Base-by-base conservation (phyloP, 164 flowering plant genomes). In the Berberis thunbergii region DNA sequence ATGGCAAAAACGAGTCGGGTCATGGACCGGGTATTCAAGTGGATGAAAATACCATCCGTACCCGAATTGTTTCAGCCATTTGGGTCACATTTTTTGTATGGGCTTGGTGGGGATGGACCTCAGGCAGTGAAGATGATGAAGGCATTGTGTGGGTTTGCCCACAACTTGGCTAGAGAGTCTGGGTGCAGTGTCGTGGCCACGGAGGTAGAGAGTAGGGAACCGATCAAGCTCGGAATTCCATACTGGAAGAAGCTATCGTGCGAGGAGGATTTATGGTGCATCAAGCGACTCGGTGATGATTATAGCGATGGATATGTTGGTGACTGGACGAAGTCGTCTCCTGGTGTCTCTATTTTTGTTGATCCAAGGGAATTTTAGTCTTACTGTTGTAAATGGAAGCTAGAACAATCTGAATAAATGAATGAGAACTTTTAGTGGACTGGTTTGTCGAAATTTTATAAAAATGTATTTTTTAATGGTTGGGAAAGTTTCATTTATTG, bases 231-330 rank as follows among this genome's bases (percentile, higher is more conserved):
- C 12, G 97, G 84, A 13, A 79, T 94, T 4, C 99, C 99, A 0
- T 87, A 91, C 71, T 94, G 99, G 97, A 80, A 84, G 72, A 77
- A 61, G 62, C 72, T 94, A 54, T 91, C 97, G 39, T 86, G 89
- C 75, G 86, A 63, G 7, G 97, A 88, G 74, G 99, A 94, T 62
- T 55, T 89, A 1, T 94, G 99, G 99, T 94, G 97, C 71, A 84
- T 94, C 40, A 94, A 94, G 75, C 66, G 94, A 67, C 83, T 95
- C 4, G 86, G 79, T 43, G 91, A 84, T 56, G 94, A 86, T 61
- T 84, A 86, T 70, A 82, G 91, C 54, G 97, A 93, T 67, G 93
- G 91, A 4, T 63, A 90, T 3, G n/a, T n/a, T n/a, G n/a, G n/a
- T n/a, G n/a, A n/a, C n/a, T n/a, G n/a, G n/a, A n/a, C n/a, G n/a